Percentiles rank a stretch among this genome's conserved stretches.
These are phyloP conservation scores for Chytridium lagenaria DNA, from an alignment of 371 early-diverging fungal species.

Conservation along the genomic window DNA sequence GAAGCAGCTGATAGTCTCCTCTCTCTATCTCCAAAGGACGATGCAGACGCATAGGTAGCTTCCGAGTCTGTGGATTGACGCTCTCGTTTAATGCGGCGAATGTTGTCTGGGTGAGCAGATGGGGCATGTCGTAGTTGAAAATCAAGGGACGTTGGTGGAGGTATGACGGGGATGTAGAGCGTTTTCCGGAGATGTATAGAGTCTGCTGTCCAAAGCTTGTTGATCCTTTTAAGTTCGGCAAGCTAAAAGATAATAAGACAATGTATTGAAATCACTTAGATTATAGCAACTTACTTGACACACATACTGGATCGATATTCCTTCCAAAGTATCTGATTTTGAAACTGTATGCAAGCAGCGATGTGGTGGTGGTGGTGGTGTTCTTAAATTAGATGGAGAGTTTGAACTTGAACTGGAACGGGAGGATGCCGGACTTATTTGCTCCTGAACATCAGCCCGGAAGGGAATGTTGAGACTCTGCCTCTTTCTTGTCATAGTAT, in stretches of 20 bases:
- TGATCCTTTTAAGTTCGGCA: slow-evolving; percentile 8
- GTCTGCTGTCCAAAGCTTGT: slow-evolving; percentile 19
- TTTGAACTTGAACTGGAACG: not conserved
- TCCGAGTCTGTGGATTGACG: not conserved
- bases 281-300: not conserved
- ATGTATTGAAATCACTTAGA: not conserved
- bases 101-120: slow-evolving; percentile 17
- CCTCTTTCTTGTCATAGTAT: not conserved
- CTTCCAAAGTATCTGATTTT: slow-evolving; percentile 4
- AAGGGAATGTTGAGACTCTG: slow-evolving; percentile 5
- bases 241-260: not conserved
- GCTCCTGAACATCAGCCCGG: not conserved
- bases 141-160: not conserved
- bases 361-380: slow-evolving; percentile 1
- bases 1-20: not conserved
- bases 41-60: not conserved
- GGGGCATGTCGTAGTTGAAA: slow-evolving; percentile 11
- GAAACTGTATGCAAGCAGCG: not conserved
- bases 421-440: not conserved
- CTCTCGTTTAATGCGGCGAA: not conserved
- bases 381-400: not conserved
- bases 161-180: not conserved
- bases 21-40: not conserved
- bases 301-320: slow-evolving; percentile 6
- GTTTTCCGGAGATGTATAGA: slow-evolving; percentile 8